Evolutionary conservation across 164 flowering plant species (phyloP), one percentile per base, ranked within the genome.

Genomic region (Sextonia rubra): DNA sequence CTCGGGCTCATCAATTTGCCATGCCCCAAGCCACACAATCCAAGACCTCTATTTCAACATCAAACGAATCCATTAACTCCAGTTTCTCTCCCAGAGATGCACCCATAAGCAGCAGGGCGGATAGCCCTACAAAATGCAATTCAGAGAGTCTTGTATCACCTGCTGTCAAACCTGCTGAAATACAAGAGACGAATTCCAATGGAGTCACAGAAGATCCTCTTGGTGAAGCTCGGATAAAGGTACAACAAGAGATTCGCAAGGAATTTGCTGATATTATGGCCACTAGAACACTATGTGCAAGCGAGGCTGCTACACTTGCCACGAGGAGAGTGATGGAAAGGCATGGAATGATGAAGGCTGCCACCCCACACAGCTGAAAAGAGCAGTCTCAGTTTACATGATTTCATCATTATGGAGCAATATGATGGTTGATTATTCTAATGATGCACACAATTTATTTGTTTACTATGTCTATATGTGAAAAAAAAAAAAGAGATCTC

Each of bases 281-380:
- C 5, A 73, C 84, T 37, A 97, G 98, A 47, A 87, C 94, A 2
- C 20, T 93, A 52, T 83, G 91, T 1, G 99, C 99, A 20, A 91
- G 99, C 73, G 98, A 95, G 80, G 99, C 99, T 32, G 99, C 98
- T 1, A 89, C 99, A 6, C 82, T 91, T 37, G 99, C 99, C 3
- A 92, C 97, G 2, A 86, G 80, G 78, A 86, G 81, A 80, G 99
- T 96, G 58, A 96, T 96, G 99, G 88, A 91, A 66, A 88, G 83
- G 79, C 82, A 95, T 55, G 93, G 98, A 3, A 80, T 78, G 47
- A 3, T 69, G 74, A 79, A 80, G 61, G 80, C 71, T 24, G 82
- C 84, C 0, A 23, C 77, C 70, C 72, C 85, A 0, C 86, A 80
- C 65, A 82, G 85, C 68, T 88, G 58, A 52, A 15, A 52, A 20